phyloP scores from a whole-genome alignment of 108 stramenopile species.

The Mediolabrus comicus region DNA sequence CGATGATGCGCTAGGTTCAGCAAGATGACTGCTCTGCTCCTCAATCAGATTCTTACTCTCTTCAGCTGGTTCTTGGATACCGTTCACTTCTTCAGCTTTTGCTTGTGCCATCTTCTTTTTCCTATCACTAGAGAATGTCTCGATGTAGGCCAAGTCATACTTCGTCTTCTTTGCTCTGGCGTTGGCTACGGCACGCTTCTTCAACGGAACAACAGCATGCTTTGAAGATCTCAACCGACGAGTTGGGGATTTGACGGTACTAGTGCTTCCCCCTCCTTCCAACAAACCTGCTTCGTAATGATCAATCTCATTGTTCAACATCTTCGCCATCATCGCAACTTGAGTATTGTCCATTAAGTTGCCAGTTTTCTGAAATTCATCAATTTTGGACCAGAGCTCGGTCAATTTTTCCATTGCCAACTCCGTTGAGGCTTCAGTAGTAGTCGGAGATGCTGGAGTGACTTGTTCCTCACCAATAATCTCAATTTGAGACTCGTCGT shows the following conservation, averaged over 20 bases:
- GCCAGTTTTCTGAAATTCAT: constrained; percentile 1
- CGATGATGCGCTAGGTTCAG: background rate
- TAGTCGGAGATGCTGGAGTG: background rate
- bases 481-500: background rate
- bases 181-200: constrained; percentile 7
- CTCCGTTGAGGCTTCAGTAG: background rate
- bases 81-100: background rate
- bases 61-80: background rate
- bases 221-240: constrained; percentile 1
- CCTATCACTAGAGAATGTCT: background rate
- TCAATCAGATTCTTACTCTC: too few relatives aligned
- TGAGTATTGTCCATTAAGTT: background rate
- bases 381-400: constrained; percentile 1
- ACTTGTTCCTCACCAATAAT: background rate
- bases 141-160: constrained; percentile 4
- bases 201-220: background rate
- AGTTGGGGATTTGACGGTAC: background rate
- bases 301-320: background rate
- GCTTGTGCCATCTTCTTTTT: background rate
- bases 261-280: background rate
- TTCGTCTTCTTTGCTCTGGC: constrained; percentile 8
- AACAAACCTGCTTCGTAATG: background rate
- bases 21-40: too few relatives aligned
- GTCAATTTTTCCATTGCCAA: background rate
- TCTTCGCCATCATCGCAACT: background rate